Evolutionary conservation across 805 yeast genomes (phyloP), one percentile per base, ranked within the genome.

Genomic region (Blastobotrys mokoenaii): DNA sequence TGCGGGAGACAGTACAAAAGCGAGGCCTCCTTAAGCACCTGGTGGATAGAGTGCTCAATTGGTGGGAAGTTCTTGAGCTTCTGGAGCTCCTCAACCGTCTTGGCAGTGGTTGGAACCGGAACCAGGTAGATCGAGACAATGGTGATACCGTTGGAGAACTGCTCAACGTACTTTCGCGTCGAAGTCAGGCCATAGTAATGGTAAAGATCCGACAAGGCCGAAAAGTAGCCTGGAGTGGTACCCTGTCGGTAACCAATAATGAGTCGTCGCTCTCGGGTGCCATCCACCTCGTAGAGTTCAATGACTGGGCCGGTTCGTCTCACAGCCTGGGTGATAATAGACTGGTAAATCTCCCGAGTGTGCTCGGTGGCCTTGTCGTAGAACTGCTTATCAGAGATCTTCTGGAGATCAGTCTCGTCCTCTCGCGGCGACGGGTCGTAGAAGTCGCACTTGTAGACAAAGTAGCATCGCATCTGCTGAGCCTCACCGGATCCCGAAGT

Each of bases 11-110:
- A 84, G 67, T 84, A 93, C 54, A 90, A 72, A 57, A 93, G 73
- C 3, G 97, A 87, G 31, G 96, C 95, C 67, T 90, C 98, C 69
- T 86, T 88, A 59, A 85, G 82, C 50, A 90, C 83, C 70, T 90
- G 97, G 62, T 80, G 80, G 52, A 89, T 80, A 18, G 94, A 80
- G 57, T 83, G 72, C 57, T 87, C 90, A 47, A 79, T 72, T 2
- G 80, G 78, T 18, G 71, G 70, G 46, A 46, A 53, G 36, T 51
- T 56, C 51, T 51, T 54, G 36, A 57, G 47, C 16, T 50, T 50
- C 51, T 52, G 47, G 40, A 58, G 53, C 54, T 58, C 60, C 57
- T 56, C 52, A 35, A 56, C 47, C 18, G 64, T 55, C 40, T 61
- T 51, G 14, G 67, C 61, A 20, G 57, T 67, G 52, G 74, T 80